Evolutionary conservation across 306 rosid species (phyloP), one percentile per base, ranked within the genome.

Genomic region (Morella rubra): DNA sequence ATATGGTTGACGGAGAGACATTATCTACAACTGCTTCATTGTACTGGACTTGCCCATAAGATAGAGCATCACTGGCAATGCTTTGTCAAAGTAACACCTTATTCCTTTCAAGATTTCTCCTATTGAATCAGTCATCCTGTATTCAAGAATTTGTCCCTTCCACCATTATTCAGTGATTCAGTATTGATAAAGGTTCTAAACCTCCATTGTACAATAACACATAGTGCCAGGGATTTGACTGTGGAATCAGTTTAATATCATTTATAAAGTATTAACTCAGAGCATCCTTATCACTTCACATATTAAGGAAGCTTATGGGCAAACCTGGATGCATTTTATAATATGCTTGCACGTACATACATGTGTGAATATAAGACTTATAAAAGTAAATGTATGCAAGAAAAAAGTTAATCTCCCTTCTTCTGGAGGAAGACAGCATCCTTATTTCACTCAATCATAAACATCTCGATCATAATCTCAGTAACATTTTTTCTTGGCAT

Each of bases 41-140:
- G 79, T 86, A n/a, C n/a, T n/a, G n/a, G n/a, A n/a, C n/a, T n/a
- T n/a, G n/a, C n/a, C n/a, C n/a, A n/a, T n/a, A n/a, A n/a, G n/a
- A n/a, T n/a, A n/a, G 71, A 95, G 97, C 92, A 95, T 85, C 83
- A 82, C 77, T 66, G 99, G 96, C 89, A 95, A 79, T 20, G 99
- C 92, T 79, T 88, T 92, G 82, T 95, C 97, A 81, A 95, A 95
- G 89, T 95, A 95, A 83, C 92, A 87, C 72, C 93, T 89, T 80
- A 95, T 85, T 80, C 98, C 98, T 84, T 88, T 92, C 85, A 90
- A 76, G 72, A 92, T 70, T 87, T 95, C 99, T 77, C 92, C 92
- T 8, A 87, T 73, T 41, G 92, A 85, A 79, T 92, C 99, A 77
- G 85, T 81, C 61, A 74, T 81, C 87, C 97, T 95, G 88, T 40